phyloP scores from a whole-genome alignment of 192 early-diverging fungal genomes.

The Mortierella antarctica region DNA sequence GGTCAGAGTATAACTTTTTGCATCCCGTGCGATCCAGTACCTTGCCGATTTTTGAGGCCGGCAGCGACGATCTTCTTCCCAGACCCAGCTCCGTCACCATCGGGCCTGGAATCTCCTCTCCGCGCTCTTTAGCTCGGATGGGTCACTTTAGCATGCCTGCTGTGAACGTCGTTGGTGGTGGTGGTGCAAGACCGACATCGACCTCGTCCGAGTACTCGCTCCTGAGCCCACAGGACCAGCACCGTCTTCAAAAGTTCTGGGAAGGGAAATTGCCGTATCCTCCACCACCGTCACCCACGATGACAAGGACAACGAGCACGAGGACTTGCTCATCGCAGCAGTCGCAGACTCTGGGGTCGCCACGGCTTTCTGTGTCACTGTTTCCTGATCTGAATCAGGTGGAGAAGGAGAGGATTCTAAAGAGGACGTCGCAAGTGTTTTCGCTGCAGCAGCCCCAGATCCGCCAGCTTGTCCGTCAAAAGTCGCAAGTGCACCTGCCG shows the following conservation, averaged over 20 bases:
- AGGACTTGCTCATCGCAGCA: not conserved
- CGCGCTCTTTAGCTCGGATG: too few relatives aligned
- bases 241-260: not conserved
- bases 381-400: constrained; percentile 11
- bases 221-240: constrained; percentile 8
- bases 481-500: too few relatives aligned
- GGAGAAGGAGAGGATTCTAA: constrained; percentile 17
- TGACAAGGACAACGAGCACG: not conserved
- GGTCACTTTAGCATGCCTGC: not conserved
- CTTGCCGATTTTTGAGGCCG: too few relatives aligned
- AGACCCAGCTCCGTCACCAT: too few relatives aligned
- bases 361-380: not conserved
- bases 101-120: too few relatives aligned
- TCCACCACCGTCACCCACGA: constrained; percentile 24
- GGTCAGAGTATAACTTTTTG: too few relatives aligned
- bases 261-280: constrained; percentile 21
- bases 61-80: too few relatives aligned
- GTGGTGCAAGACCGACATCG: not conserved
- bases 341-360: too few relatives aligned
- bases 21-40: too few relatives aligned
- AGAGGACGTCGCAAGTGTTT: not conserved
- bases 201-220: not conserved
- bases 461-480: too few relatives aligned
- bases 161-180: constrained; percentile 12
- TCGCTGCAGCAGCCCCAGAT: not conserved